Evolutionary conservation across 1,139 yeast genomes (phyloP), one percentile per base, ranked within the genome.

Genomic region (Candida sanyaensis): DNA sequence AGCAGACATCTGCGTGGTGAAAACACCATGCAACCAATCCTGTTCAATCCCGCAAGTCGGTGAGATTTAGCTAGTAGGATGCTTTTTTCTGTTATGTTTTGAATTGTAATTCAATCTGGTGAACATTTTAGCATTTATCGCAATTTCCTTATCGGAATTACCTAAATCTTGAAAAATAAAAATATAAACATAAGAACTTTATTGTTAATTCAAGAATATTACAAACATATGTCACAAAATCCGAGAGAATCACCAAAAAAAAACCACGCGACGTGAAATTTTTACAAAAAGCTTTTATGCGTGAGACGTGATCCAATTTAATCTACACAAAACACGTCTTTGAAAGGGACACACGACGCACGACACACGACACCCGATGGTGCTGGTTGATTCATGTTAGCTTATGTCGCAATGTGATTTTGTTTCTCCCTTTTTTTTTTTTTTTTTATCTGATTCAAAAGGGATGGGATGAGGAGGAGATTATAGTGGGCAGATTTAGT

Each of bases 21-120:
- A 23, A 12, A 23, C 4, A 32, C 5, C 12, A 11, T 36, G 29
- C 13, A 28, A 17, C 41, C 41, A 38, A 38, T 38, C 31, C 21
- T 13, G 32, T 28, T 27, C 26, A 38, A 38, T 38, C n/a, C 42
- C 42, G 42, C 26, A 39, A 28, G 28, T 39, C 42, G 42, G 42
- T 39, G 32, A 8, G 11, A 17, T 32, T 7, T 11, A 32, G 36
- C 6, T 32, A 6, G 23, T 26, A 26, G 28, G 2, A 26, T 26
- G 28, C 2, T 6, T 26, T 6, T 26, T 26, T 6, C 2, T n/a
- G n/a, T n/a, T 26, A 6, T 26, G 28, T 26, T 26, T 24, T 23
- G 37, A 34, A 21, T 4, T 17, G 36, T 23, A 36, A 13, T 28
- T 38, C 21, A 26, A 6, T 32, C 12, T 32, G 3, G 5, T 32